Conservation (phyloP, 306 rosid genomes). For the Rosa lucieae region DNA sequence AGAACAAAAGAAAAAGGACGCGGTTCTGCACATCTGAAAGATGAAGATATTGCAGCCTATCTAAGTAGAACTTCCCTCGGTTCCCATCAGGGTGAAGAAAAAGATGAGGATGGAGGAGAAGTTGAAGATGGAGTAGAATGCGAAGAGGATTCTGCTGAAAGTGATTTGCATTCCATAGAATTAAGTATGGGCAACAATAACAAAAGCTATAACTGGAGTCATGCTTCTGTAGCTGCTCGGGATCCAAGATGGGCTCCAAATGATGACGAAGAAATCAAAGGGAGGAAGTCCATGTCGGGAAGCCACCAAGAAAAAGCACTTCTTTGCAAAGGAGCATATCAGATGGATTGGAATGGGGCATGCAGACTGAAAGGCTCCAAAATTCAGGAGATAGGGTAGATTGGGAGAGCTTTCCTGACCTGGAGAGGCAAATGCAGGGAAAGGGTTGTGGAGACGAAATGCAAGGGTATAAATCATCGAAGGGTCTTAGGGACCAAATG, state of each 20-base stretch:
- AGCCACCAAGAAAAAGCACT: slow-evolving; percentile 66
- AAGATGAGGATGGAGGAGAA: slow-evolving; percentile 76
- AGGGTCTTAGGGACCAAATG: slow-evolving; percentile 74
- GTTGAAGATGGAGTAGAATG: slow-evolving; percentile 72
- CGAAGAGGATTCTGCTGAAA: slow-evolving; percentile 79
- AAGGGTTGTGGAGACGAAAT: slow-evolving; percentile 56
- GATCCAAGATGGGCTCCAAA: slow-evolving; percentile 57
- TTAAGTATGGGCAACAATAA: slow-evolving; percentile 83
- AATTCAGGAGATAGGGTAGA: slow-evolving; percentile 62
- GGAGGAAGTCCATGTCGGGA: slow-evolving; percentile 75
- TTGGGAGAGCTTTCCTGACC: slow-evolving; percentile 75
- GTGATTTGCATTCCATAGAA: slow-evolving; percentile 93
- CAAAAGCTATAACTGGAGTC: slow-evolving; percentile 67
- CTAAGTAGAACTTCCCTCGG: slow-evolving; percentile 49
- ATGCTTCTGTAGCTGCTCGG: slow-evolving; percentile 50
- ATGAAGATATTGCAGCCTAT: slow-evolving; percentile 64
- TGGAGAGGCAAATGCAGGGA: slow-evolving; percentile 64
- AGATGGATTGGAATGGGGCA: slow-evolving; percentile 80
- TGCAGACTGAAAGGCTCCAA: slow-evolving; percentile 61
- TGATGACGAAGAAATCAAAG: slow-evolving; percentile 56
- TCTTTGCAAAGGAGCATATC: slow-evolving; percentile 90
- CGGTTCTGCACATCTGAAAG: slow-evolving; percentile 54
- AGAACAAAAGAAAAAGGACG: slow-evolving; percentile 63
- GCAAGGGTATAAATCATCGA: slow-evolving; percentile 69
- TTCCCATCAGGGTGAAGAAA: slow-evolving; percentile 52